Base-by-base conservation (phyloP, 805 yeast genomes). In the Starmerella riodocensis region DNA sequence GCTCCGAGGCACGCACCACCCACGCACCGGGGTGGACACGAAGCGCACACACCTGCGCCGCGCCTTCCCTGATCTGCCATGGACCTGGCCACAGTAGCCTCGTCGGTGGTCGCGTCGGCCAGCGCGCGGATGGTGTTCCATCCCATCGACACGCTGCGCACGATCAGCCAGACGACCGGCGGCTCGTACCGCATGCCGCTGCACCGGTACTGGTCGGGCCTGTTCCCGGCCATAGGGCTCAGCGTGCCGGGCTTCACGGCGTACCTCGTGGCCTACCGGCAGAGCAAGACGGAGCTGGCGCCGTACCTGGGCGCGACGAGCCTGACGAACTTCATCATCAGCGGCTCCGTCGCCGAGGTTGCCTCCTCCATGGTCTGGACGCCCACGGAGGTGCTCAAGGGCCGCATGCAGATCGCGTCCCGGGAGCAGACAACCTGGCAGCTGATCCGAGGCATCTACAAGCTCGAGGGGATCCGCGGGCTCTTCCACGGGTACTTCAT, bases 381-480 rank as follows among this genome's bases (percentile, higher is more conserved):
- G 14, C 69, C 69, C 1, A 63, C 65, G 59, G 69, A 64, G 50
- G 66, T 63, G n/a, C 46, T 64, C 36, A 64, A 65, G 48, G 69
- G 67, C 27, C 56, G 67, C 17, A 54, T 63, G 60, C 69, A 64
- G 47, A 54, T 64, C 21, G 49, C 57, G 18, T 44, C 50, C 25
- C 21, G 21, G 20, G 24, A 37, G 16, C 37, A 34, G 25, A 35
- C 39, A 3, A 37, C 50, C 6, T 14, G 30, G 43, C 42, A 43
- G 28, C 47, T 57, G 13, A 34, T 60, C 17, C 35, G 43, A 12
- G 31, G 40, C 12, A 57, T 88, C 23, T 74, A 66, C 53, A 58
- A 57, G 29, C 58, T 62, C 1, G 94, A 82, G 52, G 97, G 96
- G 2, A 18, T 79, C 33, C 62, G 58, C 40, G 97, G 96, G 4